Evolutionary conservation across 2,329 filamentous ascomycete species (phyloP).

Genomic region (Tothia fuscella): DNA sequence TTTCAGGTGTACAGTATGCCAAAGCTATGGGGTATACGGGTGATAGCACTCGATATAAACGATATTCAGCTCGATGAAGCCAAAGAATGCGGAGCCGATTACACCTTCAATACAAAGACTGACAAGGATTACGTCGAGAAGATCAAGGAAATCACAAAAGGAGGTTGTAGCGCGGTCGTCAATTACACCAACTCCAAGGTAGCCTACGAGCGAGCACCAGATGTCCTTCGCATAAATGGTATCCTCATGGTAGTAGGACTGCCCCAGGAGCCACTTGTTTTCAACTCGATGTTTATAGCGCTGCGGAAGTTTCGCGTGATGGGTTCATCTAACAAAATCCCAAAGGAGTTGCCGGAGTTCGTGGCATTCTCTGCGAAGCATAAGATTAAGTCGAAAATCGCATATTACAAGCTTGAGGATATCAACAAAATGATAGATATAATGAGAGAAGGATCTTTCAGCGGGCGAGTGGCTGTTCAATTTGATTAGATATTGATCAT

Average conservation of each 20-base stretch:
- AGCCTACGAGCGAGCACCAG: constrained; percentile 22
- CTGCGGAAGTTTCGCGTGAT: constrained; percentile 18
- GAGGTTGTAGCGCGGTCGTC: constrained; percentile 30
- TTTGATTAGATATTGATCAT: too few species aligned
- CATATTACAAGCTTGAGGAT: constrained; percentile 14
- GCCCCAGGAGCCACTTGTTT: constrained; percentile 19
- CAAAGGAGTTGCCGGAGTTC: constrained; percentile 21
- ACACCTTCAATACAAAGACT: constrained; percentile 23
- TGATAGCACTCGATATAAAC: constrained; percentile 33
- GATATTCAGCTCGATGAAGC: constrained; percentile 29
- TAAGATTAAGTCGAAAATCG: constrained; percentile 20
- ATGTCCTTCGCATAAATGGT: constrained; percentile 18
- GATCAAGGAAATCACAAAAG: constrained; percentile 23
- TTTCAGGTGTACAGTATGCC: constrained; percentile 31
- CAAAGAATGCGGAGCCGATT: constrained; percentile 28
- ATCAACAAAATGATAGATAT: background rate
- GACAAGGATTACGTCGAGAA: constrained; percentile 28
- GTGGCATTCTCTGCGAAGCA: constrained; percentile 23
- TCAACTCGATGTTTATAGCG: constrained; percentile 22
- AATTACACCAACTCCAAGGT: constrained; percentile 27
- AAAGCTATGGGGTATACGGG: constrained; percentile 34
- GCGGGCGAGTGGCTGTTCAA: too few species aligned
- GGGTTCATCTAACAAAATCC: constrained; percentile 21
- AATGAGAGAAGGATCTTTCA: background rate
- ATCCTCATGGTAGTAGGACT: constrained; percentile 24